Evolutionary conservation across 2,329 filamentous ascomycete species (phyloP).

Genomic region (Capronia coronata): DNA sequence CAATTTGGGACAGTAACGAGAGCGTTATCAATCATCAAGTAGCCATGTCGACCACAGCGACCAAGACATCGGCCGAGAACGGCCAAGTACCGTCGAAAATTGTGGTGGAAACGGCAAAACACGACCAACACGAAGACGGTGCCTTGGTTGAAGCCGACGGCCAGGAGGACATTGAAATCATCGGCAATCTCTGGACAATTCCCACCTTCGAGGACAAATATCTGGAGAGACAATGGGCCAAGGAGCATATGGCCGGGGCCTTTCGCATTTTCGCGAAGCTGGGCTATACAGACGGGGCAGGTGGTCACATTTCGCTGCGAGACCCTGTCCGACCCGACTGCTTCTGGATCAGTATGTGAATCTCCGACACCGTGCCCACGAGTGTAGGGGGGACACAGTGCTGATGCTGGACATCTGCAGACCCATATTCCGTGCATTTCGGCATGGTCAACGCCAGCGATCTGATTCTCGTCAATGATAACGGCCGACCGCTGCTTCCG

Average conservation of each 20-base stretch:
- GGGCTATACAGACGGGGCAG: conserved; percentile 54
- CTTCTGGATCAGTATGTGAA: conserved; percentile 57
- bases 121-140: too few species aligned
- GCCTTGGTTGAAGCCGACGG: too few species aligned
- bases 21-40: too few species aligned
- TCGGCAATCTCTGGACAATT: background rate
- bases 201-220: conserved; percentile 38
- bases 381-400: too few species aligned
- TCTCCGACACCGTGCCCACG: too few species aligned
- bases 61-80: too few species aligned
- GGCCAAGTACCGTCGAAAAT: too few species aligned
- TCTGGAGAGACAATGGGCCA: conserved; percentile 49
- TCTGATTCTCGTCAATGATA: conserved; percentile 57
- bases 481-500: conserved; percentile 54
- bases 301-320: conserved; percentile 57
- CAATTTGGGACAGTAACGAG: too few species aligned
- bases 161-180: background rate
- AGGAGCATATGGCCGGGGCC: conserved; percentile 48
- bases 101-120: too few species aligned
- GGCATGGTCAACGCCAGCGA: conserved; percentile 57
- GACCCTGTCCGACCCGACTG: conserved; percentile 54
- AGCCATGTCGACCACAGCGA: too few species aligned
- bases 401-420: too few species aligned
- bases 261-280: conserved; percentile 54
- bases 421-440: conserved; percentile 48